Evolutionary conservation across 2,329 filamentous ascomycete species (phyloP).

Genomic region (Aspergillus fijiensis): DNA sequence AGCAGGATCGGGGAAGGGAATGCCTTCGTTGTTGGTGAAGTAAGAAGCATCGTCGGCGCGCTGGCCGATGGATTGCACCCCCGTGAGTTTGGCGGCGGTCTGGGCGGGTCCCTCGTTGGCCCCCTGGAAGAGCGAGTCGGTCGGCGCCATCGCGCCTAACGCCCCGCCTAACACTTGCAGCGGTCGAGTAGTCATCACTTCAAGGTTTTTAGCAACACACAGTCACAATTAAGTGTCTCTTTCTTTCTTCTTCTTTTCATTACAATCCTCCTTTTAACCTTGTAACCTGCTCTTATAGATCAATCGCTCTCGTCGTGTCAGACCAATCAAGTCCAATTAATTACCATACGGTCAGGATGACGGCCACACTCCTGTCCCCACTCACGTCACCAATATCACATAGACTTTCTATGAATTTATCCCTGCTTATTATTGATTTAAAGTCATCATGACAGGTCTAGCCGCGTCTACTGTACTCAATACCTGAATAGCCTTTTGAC

Average conservation of each 20-base stretch:
- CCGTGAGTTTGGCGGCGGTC: slow-evolving; percentile 53
- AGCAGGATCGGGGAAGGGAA: slow-evolving; percentile 51
- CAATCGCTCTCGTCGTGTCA: background rate
- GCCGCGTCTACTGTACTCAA: background rate
- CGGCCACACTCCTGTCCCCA: background rate
- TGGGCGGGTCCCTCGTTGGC: slow-evolving; percentile 55
- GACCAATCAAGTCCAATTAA: background rate
- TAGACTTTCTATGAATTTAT: background rate
- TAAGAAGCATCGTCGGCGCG: slow-evolving; percentile 52
- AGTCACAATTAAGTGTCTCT: background rate
- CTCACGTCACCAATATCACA: background rate
- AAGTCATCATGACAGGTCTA: background rate
- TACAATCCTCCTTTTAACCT: background rate
- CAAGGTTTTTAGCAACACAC: no score
- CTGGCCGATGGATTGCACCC: slow-evolving; percentile 47
- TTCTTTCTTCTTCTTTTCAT: background rate
- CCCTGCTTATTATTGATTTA: no score
- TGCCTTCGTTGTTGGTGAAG: slow-evolving; percentile 57
- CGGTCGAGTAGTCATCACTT: background rate
- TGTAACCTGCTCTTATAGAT: background rate
- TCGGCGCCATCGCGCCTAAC: background rate
- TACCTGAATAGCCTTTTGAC: no score
- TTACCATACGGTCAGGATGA: background rate
- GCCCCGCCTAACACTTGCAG: background rate
- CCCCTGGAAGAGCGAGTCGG: slow-evolving; percentile 32